Evolutionary conservation across 139 green algal genomes (phyloP), one percentile per base, ranked within the genome.

Genomic region (Chlorella sp.): DNA sequence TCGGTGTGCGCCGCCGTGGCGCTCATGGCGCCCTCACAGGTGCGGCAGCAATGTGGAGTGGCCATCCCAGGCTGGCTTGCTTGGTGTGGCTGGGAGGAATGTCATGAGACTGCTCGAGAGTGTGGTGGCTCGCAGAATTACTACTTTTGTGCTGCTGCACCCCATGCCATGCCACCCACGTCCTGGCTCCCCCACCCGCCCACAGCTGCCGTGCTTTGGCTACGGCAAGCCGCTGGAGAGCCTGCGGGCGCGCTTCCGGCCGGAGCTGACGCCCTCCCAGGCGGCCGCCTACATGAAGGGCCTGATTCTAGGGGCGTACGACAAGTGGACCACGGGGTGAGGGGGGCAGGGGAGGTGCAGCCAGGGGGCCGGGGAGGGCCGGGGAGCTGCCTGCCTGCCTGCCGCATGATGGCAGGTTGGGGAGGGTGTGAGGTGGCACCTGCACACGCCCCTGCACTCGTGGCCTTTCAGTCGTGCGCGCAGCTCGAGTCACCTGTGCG

Each of bases 221-320:
- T 80, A 89, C 14, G 94, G 94, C 24, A 81, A 92, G 28, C 90
- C 95, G 0, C 41, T 98, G 3, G 79, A 87, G 22, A 92, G 92
- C 64, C 84, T 98, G 34, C 79, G 86, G 1, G 75, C 87, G 17
- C 88, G 95, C 22, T 96, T 98, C 80, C 88, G 92, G 72, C 84
- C 92, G 58, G 95, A 98, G 32, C 88, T 96, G 65, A 94, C n/a
- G 38, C 88, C 95, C 44, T 75, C 80, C 16, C 75, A 95, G 85
- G 93, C 93, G 11, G 94, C 94, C 3, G 87, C 84, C 19, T 94
- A 94, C 89, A 96, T 99, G 93, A 88, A 88, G 22, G 76, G 38
- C 13, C 85, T 90, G 26, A 94, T 98, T 11, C 60, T 84, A 24
- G 93, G 98, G 74, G 92, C 97, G 0, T 99, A 99, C 86, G 92